Base-by-base conservation (phyloP, 371 early-diverging fungal species). In the Mucor mucedo region DNA sequence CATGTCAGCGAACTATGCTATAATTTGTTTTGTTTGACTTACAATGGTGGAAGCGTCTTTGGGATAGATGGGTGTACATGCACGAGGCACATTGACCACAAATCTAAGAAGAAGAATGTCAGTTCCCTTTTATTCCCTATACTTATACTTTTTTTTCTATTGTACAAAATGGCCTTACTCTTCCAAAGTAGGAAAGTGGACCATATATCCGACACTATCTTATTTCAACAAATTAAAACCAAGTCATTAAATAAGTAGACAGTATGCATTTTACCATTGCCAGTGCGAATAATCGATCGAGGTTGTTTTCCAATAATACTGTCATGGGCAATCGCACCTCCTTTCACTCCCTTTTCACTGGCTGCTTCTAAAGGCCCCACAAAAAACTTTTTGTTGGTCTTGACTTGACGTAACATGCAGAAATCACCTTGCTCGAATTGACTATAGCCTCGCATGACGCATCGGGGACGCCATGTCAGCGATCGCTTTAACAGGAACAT, bases 21-120 rank as follows among this genome's bases (percentile, higher is more conserved):
- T 44, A 29, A 13, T 28, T 9, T 42, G 3, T 39, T 13, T 30
- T 53, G 27, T 13, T 27, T 21, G 8, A 33, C 66, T 65, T 71
- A 85, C 84, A 42, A 91, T 89, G 0, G 88, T 73, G 8, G 83
- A 77, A 0, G 92, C 90, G 61, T 92, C 92, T 58, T 90, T 90
- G 0, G 92, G 89, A 69, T 92, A 92, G 41, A 90, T 88, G 4
- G 91, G 91, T 1, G 87, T 90, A 53, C 87, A 84, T 11, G 73
- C 78, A n/a, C 92, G 79, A 30, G 77, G 82, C 14, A 84, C 85
- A 41, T 78, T 75, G 5, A 86, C 70, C 5, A 86, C 80, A 62
- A 87, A 87, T 38, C 84, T 84, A 69, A 40, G 39, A 28, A 52
- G 27, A 27, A 47, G 44, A 8, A 10, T 38, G 11, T n/a, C 13